Evolutionary conservation across 1,284 basidiomycete species (phyloP), one percentile per base, ranked within the genome.

Genomic region (Boletus semigastroideus): DNA sequence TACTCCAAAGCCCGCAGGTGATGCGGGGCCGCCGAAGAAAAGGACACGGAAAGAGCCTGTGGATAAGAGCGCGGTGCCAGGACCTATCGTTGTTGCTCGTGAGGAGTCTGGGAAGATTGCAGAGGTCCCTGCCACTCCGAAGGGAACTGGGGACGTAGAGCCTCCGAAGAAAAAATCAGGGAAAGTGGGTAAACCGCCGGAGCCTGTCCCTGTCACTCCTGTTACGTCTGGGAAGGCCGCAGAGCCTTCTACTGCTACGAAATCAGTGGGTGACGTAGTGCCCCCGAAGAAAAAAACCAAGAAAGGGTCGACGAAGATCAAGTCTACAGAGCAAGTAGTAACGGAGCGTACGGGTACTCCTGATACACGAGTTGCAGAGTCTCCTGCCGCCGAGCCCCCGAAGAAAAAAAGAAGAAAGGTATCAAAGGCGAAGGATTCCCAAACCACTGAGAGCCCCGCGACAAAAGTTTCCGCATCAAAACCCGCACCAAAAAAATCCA

Each of bases 401-500:
- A 34, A 16, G 13, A 14, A 16, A 5, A 14, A 5, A 1, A 14
- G 5, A 13, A 16, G 16, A 7, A 14, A 16, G 7, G 31, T 7
- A 10, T 3, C 1, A 4, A 13, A 10, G 3, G 22, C 22, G 3
- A 22, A 22, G 16, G 58, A 53, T 9, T 30, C 22, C 28, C 34
- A 51, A 17, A 34, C 36, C 7, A 8, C 12, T 5, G 55, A 53
- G 36, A 46, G 25, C 22, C 13, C 52, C 25, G 27, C 30, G 2
- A 13, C 25, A 2, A 46, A 59, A 22, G 22, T 13, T 17, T 41
- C 43, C 17, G n/a, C 6, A n/a, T n/a, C 31, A 11, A 59, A 51
- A 25, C 2, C 30, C 8, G 48, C 20, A 20, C 2, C 10, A 12
- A 53, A 19, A 25, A 58, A 52, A 28, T 30, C 52, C 0, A 8